phyloP scores from a whole-genome alignment of 148 eudicot genomes.

The Fagopyrum esculentum region DNA sequence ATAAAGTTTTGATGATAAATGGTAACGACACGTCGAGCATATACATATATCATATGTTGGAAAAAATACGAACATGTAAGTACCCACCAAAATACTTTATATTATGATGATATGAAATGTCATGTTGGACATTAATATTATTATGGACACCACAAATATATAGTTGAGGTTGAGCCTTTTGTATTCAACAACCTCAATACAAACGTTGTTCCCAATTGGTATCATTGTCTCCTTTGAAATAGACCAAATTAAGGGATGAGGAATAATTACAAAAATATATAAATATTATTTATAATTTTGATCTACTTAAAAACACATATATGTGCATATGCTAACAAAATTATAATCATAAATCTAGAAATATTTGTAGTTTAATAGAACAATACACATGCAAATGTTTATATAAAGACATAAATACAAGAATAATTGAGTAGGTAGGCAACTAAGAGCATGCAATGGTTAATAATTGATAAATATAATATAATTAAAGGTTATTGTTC shows the following conservation, averaged over 20 bases:
- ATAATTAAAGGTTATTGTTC: too few relatives aligned
- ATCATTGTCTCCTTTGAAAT: background rate
- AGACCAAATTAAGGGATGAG: conserved; percentile 1
- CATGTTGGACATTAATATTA: background rate
- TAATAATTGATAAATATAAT: background rate
- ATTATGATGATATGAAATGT: background rate
- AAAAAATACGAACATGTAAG: background rate
- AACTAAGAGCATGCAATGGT: background rate
- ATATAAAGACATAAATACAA: background rate
- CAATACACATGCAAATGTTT: conserved; percentile 4
- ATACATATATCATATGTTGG: background rate
- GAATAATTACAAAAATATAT: background rate
- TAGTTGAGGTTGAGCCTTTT: conserved; percentile 3
- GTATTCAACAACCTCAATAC: conserved; percentile 1
- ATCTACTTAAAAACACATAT: background rate
- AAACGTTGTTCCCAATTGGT: conserved; percentile 10
- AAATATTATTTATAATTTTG: background rate
- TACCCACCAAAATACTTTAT: conserved; percentile 6
- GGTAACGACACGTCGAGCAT: background rate
- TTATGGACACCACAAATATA: background rate
- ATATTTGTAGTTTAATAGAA: background rate
- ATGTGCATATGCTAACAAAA: background rate
- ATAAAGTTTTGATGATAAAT: background rate
- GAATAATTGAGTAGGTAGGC: background rate
- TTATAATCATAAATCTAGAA: background rate